These are phyloP conservation scores for Yamadazyma epiphylla DNA, from an alignment of 1,139 yeast species.

Conservation along the genomic window DNA sequence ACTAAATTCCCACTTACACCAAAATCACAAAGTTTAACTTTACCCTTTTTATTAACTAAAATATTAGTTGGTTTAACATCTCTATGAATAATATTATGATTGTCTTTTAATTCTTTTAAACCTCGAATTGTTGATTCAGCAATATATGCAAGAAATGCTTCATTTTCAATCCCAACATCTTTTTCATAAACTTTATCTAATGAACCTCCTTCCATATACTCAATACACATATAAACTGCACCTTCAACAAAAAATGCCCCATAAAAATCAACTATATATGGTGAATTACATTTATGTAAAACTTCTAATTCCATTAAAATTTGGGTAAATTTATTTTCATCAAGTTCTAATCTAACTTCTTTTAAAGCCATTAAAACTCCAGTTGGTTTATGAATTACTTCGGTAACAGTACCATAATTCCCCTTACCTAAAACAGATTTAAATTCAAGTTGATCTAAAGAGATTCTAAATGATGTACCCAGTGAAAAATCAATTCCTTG, in stretches of 20 bases:
- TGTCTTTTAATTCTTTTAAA: constrained; percentile 74
- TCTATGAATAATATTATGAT: constrained; percentile 90
- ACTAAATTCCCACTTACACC: constrained; percentile 96
- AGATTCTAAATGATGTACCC: constrained; percentile 83
- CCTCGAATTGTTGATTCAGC: constrained; percentile 83
- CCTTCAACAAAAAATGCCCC: constrained; percentile 98
- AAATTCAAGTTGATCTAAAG: constrained; percentile 81
- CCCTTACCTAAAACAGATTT: constrained; percentile 90
- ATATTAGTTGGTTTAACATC: constrained; percentile 98
- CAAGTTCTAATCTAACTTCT: constrained; percentile 87
- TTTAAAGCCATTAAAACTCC: constrained; percentile 95
- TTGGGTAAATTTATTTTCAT: constrained; percentile 86
- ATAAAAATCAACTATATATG: constrained; percentile 89
- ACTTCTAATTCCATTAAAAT: constrained; percentile 94
- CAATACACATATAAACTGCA: constrained; percentile 98
- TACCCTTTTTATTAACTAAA: constrained; percentile 74
- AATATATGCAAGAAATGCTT: constrained; percentile 69
- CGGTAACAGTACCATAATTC: constrained; percentile 91
- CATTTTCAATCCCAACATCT: constrained; percentile 74
- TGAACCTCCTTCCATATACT: constrained; percentile 97
- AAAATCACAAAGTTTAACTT: constrained; percentile 90
- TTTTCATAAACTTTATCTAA: constrained; percentile 77
- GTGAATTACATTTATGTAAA: constrained; percentile 84
- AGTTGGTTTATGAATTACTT: constrained; percentile 92
- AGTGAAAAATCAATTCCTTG: constrained; percentile 87